These are phyloP conservation scores for Myriangium duriaei DNA, from an alignment of 2,329 filamentous ascomycete genomes.

Conservation along the genomic window DNA sequence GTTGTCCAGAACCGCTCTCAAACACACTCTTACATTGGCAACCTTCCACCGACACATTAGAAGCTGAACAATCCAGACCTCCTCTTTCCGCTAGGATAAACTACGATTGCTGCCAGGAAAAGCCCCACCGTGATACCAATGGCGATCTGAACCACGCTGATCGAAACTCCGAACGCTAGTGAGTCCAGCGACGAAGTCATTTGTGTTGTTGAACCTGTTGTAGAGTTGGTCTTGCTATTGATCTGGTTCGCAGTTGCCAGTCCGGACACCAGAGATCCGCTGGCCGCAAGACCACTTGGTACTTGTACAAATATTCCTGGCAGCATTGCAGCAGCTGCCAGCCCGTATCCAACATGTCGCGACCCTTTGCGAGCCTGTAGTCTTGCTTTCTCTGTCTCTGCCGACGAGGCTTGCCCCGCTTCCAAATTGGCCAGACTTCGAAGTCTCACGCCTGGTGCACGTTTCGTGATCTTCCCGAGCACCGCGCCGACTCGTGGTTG, in stretches of 20 bases:
- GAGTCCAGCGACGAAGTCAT: conserved; percentile 26
- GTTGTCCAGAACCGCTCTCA: too few species aligned
- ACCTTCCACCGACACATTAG: too few species aligned
- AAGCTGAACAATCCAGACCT: conserved; percentile 33
- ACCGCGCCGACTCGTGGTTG: conserved; percentile 24
- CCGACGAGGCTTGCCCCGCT: neutral
- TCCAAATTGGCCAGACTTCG: neutral
- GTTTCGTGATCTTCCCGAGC: conserved; percentile 9
- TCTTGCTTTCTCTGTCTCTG: neutral
- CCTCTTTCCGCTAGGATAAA: conserved; percentile 39
- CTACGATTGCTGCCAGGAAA: conserved; percentile 35
- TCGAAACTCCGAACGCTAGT: conserved; percentile 36
- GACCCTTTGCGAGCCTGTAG: conserved; percentile 9
- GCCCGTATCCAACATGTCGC: conserved; percentile 51
- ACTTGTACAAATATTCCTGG: conserved; percentile 71
- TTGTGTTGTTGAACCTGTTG: conserved; percentile 23
- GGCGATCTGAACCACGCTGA: conserved; percentile 37
- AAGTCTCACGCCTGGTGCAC: neutral
- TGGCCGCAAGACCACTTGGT: conserved; percentile 46
- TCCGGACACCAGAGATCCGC: conserved; percentile 44
- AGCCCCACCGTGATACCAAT: conserved; percentile 40
- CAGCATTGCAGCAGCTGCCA: conserved; percentile 74
- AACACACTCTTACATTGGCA: too few species aligned
- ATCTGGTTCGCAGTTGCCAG: conserved; percentile 46
- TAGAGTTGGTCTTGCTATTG: conserved; percentile 16